Evolutionary conservation across 164 flowering plant genomes (phyloP).

Genomic region (Houttuynia cordata): DNA sequence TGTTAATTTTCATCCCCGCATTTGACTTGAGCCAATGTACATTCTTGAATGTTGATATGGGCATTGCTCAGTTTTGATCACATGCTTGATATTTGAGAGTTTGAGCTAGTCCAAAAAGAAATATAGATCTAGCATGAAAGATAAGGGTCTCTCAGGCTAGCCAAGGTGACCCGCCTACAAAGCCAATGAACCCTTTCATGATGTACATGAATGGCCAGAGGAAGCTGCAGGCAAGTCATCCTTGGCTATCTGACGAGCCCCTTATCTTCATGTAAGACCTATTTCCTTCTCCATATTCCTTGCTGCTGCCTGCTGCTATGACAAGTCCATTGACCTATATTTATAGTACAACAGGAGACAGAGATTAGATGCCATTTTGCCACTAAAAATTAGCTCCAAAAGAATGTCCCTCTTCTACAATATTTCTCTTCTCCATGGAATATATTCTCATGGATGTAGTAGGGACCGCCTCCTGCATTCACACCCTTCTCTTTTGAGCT

Average conservation of each 20-base stretch:
- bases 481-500: too few species aligned
- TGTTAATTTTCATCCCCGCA: too few species aligned
- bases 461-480: too few species aligned
- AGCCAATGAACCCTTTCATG: slow-evolving; percentile 2
- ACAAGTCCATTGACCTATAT: background rate
- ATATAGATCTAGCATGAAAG: slow-evolving; percentile 2
- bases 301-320: background rate
- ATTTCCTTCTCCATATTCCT: slow-evolving; percentile 14
- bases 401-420: too few species aligned
- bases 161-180: slow-evolving; percentile 35
- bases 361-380: too few species aligned
- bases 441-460: too few species aligned
- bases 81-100: too few species aligned
- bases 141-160: slow-evolving; percentile 11
- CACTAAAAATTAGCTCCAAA: too few species aligned
- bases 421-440: too few species aligned
- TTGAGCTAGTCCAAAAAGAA: background rate
- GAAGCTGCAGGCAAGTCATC: slow-evolving; percentile 40
- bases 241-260: slow-evolving; percentile 44
- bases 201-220: background rate
- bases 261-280: slow-evolving; percentile 37
- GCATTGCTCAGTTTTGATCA: too few species aligned
- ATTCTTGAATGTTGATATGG: too few species aligned
- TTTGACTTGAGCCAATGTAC: too few species aligned
- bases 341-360: background rate